Base-by-base conservation (phyloP, 2,329 filamentous ascomycete genomes). In the Pleoardoris graminearum region DNA sequence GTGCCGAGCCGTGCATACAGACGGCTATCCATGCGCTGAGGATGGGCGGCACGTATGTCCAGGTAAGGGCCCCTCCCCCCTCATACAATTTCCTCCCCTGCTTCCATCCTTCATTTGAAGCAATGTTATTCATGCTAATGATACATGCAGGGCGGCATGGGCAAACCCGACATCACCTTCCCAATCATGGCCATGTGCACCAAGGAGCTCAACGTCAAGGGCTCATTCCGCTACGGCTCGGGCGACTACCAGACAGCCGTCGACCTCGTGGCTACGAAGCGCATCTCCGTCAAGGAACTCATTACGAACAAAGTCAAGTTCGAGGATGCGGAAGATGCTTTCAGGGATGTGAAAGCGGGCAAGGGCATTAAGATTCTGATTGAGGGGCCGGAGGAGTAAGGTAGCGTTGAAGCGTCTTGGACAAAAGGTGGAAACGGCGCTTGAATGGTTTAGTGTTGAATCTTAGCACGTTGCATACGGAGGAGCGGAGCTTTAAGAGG, bases 211-310 rank as follows among this genome's bases (percentile, higher is more conserved):
- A 95, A 87, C 10, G 82, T 89, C 41, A 89, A 88, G 69, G 93
- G 93, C 19, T 92, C 87, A 57, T 97, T 97, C 81, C 85, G 93
- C 33, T 97, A 97, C 74, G 87, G 87, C 3, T 83, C 85, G 49
- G 92, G 92, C 17, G 93, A 97, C 74, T 97, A 97, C 75, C 83
- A 86, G 70, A 83, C 92, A 6, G 91, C 91, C 4, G 81, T 97
- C 39, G 85, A 90, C 58, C 80, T 97, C 55, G 85, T 96, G 1
- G 81, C 82, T 7, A 81, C 77, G 22, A 89, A 89, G 44, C 85
- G 84, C 71, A 83, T 97, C 35, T 79, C 80, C 50, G 82, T 86
- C 27, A 95, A 95, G 84, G 84, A 84, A 72, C 79, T 97, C 56
- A 86, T 97, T 59, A 90, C 88, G 12, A 82, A 82, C 25, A 85